phyloP scores from a whole-genome alignment of 2,329 filamentous ascomycete species.

The Colletotrichum siamense region DNA sequence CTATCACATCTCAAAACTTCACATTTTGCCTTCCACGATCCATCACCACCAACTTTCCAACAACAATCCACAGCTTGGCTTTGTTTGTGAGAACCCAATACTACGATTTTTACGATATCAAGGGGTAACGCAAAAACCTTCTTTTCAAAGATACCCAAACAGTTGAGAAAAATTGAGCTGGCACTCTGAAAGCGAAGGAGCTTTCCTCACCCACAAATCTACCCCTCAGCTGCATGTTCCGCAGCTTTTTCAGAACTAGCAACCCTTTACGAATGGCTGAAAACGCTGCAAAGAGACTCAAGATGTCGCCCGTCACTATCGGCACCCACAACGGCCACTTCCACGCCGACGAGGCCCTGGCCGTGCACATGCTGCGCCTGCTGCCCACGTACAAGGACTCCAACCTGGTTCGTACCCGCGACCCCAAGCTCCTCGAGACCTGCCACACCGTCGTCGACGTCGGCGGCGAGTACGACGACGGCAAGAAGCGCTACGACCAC shows the following conservation, averaged over 20 bases:
- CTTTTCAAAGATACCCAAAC: not conserved
- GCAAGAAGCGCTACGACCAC: slow-evolving; percentile 86
- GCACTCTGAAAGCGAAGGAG: not conserved
- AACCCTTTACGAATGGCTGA: slow-evolving; percentile 62
- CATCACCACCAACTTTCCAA: not conserved
- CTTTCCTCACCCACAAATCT: not conserved
- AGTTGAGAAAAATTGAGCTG: not conserved
- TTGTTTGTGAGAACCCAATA: not conserved
- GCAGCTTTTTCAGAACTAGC: slow-evolving; percentile 30
- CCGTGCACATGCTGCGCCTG: slow-evolving; percentile 91
- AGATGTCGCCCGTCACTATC: slow-evolving; percentile 69
- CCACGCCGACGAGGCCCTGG: slow-evolving; percentile 97
- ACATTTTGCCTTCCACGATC: slow-evolving; percentile 1
- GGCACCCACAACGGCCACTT: slow-evolving; percentile 99
- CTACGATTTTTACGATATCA: not conserved
- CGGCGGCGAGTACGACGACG: slow-evolving; percentile 89
- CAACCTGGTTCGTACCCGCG: slow-evolving; percentile 83
- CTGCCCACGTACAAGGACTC: slow-evolving; percentile 81
- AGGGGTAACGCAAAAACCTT: not conserved
- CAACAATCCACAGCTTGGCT: not conserved
- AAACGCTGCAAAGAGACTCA: slow-evolving; percentile 81
- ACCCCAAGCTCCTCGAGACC: slow-evolving; percentile 75
- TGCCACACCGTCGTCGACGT: slow-evolving; percentile 98
- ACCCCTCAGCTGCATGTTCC: slow-evolving; percentile 44
- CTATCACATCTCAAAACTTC: slow-evolving; percentile 20